Percentiles rank a stretch among this genome's conserved stretches.
Conservation (phyloP, 768 basidiomycete species). For the Agaricus subrufescens region DNA sequence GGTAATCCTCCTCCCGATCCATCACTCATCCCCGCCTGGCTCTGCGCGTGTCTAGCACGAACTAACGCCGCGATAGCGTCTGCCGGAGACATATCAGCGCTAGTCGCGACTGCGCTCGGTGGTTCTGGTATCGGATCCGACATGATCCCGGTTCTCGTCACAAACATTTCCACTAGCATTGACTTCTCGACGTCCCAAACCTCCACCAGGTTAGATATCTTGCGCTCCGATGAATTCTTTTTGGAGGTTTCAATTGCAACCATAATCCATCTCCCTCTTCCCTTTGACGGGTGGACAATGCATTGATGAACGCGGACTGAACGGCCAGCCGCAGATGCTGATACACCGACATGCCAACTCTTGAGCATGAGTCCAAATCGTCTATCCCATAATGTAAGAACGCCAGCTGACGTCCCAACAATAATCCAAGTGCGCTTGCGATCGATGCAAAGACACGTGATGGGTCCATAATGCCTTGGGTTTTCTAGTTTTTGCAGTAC, state of each 20-base stretch:
- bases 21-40: conserved; percentile 7
- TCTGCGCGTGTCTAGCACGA: conserved; percentile 29
- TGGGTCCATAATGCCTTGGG: conserved; percentile 81
- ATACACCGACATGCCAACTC: conserved; percentile 75
- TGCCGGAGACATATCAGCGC: conserved; percentile 62
- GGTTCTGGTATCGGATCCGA: conserved; percentile 51
- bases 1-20: conserved; percentile 22
- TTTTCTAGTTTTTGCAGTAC: conserved; percentile 75
- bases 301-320: conserved; percentile 67
- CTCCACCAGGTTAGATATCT: conserved; percentile 47
- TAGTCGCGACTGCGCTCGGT: conserved; percentile 43
- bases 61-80: conserved; percentile 78
- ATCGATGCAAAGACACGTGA: conserved; percentile 82
- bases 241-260: conserved; percentile 65
- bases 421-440: conserved; percentile 84
- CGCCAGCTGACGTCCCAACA: conserved; percentile 81
- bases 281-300: conserved; percentile 79
- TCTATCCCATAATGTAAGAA: conserved; percentile 90
- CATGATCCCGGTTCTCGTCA: conserved; percentile 45
- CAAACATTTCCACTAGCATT: conserved; percentile 73
- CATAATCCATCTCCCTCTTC: conserved; percentile 87
- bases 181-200: conserved; percentile 92
- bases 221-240: conserved; percentile 37
- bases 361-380: conserved; percentile 88
- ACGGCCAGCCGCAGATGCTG: conserved; percentile 36